Base-by-base conservation (phyloP, 108 stramenopile species). In the Cyclotella baltica region DNA sequence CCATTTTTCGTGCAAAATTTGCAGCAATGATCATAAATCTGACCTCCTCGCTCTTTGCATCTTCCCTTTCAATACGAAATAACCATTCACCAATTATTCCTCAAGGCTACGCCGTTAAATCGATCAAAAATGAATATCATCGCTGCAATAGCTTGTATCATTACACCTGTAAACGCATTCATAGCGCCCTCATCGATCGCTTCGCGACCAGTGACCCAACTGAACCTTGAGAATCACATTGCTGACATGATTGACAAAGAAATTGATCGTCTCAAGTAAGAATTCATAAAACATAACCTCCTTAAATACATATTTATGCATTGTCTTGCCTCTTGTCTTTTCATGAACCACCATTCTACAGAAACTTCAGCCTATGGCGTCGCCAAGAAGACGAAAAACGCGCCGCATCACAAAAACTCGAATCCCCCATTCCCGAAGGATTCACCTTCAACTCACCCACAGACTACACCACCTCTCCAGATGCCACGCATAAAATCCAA, bases 161-260 rank as follows among this genome's bases (percentile, higher is more conserved):
- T 13, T 6, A 13, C 40, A 43, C 40, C 6, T 13, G 40, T 43
- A 6, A 6, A 43, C 13, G 40, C 40, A 10, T 43, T 43, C 40
- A 13, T 43, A 43, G 40, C 40, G 40, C 40, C 40, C 13, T 43
- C 40, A 43, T 43, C 40, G 13, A 43, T 43, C 40, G n/a, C n/a
- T n/a, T 43, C 40, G 13, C 6, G 40, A 13, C 40, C 40, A 10
- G 6, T 6, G 6, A 43, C 40, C 13, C 40, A 55, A 6, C 23
- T 55, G 53, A n/a, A 23, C 19, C 9, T 55, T 18, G 53, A n/a
- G 19, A 55, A 55, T 16, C 8, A 55, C 6, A 55, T 55, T 19
- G 53, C 51, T 43, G 10, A 28, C 43, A 78, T 67, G 77, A 78
- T 78, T n/a, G 77, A 78, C 62, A 55, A 78, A 0, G 77, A 78